Percentiles rank a stretch among this genome's conserved stretches.
These are phyloP conservation scores for Pyrenochaeta sp. DNA, from an alignment of 2,329 filamentous ascomycete genomes.

Conservation along the genomic window DNA sequence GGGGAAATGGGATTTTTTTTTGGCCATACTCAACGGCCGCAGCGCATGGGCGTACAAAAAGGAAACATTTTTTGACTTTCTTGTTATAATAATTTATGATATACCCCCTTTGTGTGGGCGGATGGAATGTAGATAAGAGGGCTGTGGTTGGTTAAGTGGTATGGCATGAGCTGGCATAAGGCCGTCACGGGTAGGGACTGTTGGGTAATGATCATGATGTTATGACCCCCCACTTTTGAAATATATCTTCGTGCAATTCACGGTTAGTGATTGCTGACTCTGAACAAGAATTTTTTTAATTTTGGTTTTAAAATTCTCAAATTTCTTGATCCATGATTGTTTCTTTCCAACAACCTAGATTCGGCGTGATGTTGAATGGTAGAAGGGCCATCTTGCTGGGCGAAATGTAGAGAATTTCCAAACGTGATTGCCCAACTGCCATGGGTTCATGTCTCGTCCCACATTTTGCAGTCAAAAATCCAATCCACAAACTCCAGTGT, in stretches of 20 bases:
- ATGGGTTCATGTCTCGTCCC: not conserved
- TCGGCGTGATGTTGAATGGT: no score
- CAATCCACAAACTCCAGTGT: constrained; percentile 11
- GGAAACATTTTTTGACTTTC: constrained; percentile 5
- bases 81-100: constrained; percentile 30
- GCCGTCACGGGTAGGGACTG: not conserved
- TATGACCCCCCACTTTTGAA: constrained; percentile 17
- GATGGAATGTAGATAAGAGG: not conserved
- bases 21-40: constrained; percentile 7
- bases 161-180: not conserved
- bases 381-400: no score
- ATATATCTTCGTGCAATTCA: no score
- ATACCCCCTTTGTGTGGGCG: constrained; percentile 28
- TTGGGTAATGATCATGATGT: constrained; percentile 25
- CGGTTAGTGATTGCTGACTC: no score
- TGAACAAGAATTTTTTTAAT: no score
- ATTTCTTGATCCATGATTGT: not conserved
- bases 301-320: no score
- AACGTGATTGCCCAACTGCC: not conserved
- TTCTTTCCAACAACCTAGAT: no score
- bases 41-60: constrained; percentile 12
- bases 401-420: no score
- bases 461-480: not conserved
- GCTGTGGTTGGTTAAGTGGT: not conserved
- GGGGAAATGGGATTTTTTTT: not conserved